Base-by-base conservation (phyloP, 1,284 basidiomycete genomes). In the Fomitopsis betulina region DNA sequence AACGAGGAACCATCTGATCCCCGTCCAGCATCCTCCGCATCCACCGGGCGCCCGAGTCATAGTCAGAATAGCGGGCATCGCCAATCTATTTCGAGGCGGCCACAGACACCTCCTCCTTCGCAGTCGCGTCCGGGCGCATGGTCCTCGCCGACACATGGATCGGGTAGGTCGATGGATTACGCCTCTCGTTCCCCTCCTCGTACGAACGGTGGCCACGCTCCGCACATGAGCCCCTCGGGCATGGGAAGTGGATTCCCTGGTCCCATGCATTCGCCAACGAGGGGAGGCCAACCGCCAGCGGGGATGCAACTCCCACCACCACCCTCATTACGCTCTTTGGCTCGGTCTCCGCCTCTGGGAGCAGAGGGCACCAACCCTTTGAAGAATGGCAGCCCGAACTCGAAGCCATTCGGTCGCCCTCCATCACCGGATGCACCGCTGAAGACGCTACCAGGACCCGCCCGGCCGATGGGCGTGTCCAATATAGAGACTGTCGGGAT, bases 21-120 rank as follows among this genome's bases (percentile, higher is more conserved):
- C 2, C 64, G 67, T 0, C 66, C 68, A 2, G 60, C 64, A 4
- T 68, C 68, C 19, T 59, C 62, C 21, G 25, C 45, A 50, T 42
- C 63, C 40, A 19, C 50, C 13, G 57, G 58, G 5, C 63, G 40
- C 23, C n/a, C 61, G 2, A 30, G 37, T 15, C 51, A 45, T 39
- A 37, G 38, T 15, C 49, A 35, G 5, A 21, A 35, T 9, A 55
- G 50, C 19, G 33, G 45, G 12, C 62, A 63, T 39, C 64, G 64
- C 3, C 50, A 59, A 1, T 10, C 62, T 2, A 53, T 54, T 3
- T 43, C 63, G 3, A 61, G 64, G 33, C 40, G 62, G 35, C 55
- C 63, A 0, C 63, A 60, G 17, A 57, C 56, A 6, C 58, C 62
- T 3, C 55, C 60, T 2, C 55, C 60, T 7, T 23, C 58, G 13